These are phyloP conservation scores for Cyberlindnera maritima DNA, from an alignment of 805 yeast genomes.

Conservation along the genomic window DNA sequence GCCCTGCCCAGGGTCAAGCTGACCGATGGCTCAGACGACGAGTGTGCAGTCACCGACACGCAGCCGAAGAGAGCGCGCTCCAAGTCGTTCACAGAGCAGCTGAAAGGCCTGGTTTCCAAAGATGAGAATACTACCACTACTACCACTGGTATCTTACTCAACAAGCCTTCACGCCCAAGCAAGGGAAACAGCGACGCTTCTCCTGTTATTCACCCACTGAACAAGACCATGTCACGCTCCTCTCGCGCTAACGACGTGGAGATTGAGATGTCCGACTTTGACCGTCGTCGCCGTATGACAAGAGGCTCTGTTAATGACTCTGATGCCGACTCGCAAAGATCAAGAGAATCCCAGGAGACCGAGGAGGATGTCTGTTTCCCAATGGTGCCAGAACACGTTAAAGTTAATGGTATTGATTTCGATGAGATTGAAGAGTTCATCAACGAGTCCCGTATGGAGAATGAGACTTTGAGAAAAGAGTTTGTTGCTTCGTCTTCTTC, in stretches of 20 bases:
- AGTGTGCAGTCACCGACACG: constrained; percentile 20
- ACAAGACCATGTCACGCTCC: constrained; percentile 20
- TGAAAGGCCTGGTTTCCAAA: too few species aligned
- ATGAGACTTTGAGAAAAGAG: constrained; percentile 30
- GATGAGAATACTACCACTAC: too few species aligned
- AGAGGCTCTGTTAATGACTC: constrained; percentile 45
- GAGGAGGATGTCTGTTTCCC: constrained; percentile 99
- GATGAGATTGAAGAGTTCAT: constrained; percentile 86
- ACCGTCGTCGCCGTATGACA: constrained; percentile 32
- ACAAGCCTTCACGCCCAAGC: constrained; percentile 22
- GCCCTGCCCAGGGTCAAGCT: constrained; percentile 11
- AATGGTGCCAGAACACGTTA: constrained; percentile 64
- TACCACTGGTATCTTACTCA: constrained; percentile 30
- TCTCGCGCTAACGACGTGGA: constrained; percentile 29
- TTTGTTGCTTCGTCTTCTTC: constrained; percentile 22
- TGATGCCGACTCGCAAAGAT: constrained; percentile 69
- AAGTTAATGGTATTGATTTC: constrained; percentile 81
- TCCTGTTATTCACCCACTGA: constrained; percentile 24
- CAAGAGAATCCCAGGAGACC: constrained; percentile 82
- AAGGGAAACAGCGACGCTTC: constrained; percentile 20
- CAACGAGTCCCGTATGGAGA: constrained; percentile 54
- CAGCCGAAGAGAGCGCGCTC: constrained; percentile 25
- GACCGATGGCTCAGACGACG: constrained; percentile 12
- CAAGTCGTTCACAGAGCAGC: constrained; percentile 40
- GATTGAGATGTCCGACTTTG: constrained; percentile 34